These are phyloP conservation scores for Gaeumannomyces tritici DNA, from an alignment of 2,329 filamentous ascomycete genomes.

Conservation along the genomic window DNA sequence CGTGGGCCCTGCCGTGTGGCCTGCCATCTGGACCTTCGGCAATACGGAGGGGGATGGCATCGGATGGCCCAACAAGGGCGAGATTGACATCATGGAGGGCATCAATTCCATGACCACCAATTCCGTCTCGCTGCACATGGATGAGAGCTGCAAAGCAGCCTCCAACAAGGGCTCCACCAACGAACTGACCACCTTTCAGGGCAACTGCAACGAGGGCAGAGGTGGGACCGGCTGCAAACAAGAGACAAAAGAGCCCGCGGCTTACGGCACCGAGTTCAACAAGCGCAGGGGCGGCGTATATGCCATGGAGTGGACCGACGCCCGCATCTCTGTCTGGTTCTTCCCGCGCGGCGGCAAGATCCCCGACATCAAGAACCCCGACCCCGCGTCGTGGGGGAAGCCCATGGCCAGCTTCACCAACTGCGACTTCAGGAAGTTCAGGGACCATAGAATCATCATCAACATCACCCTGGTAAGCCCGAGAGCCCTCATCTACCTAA, in stretches of 20 bases:
- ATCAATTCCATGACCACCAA: constrained; percentile 54
- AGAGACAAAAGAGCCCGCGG: constrained; percentile 30
- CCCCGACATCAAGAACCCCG: constrained; percentile 50
- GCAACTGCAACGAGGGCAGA: constrained; percentile 1
- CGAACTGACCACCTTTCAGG: constrained; percentile 10
- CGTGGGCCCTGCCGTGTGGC: constrained; percentile 66
- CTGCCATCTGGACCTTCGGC: constrained; percentile 62
- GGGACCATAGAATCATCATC: constrained; percentile 65
- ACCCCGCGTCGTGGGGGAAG: constrained; percentile 58
- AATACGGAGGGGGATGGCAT: constrained; percentile 14
- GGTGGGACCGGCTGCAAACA: constrained; percentile 53
- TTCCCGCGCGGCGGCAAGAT: constrained; percentile 49
- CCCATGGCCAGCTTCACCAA: constrained; percentile 59
- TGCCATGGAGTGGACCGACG: constrained; percentile 65
- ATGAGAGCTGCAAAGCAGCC: constrained; percentile 44
- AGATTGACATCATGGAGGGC: constrained; percentile 76
- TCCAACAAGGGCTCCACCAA: constrained; percentile 28
- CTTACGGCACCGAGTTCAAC: constrained; percentile 66
- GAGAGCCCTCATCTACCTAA: too few species aligned
- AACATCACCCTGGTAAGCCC: constrained; percentile 56
- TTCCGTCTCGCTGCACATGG: constrained; percentile 60
- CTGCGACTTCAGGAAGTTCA: constrained; percentile 66
- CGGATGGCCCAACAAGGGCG: constrained; percentile 59
- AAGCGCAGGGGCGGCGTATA: constrained; percentile 59
- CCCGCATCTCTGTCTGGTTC: constrained; percentile 70